These are phyloP conservation scores for Magnolia kwangsiensis DNA, from an alignment of 164 flowering plant species.

Conservation along the genomic window DNA sequence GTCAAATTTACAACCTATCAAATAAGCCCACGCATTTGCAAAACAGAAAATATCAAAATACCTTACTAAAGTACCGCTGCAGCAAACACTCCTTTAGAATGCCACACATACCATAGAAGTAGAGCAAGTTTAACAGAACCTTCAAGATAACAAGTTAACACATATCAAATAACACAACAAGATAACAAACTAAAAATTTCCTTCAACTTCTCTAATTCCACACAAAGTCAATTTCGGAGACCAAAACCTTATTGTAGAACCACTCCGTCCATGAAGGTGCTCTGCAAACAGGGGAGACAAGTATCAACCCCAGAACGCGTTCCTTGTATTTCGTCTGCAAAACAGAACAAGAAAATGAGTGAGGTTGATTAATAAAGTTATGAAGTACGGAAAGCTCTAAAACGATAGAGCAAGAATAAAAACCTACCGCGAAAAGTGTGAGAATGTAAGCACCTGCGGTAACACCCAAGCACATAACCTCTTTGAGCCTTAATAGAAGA, in stretches of 20 bases:
- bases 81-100: constrained; percentile 55
- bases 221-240: background rate
- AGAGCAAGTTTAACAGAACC: constrained; percentile 62
- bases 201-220: background rate
- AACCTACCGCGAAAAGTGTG: constrained; percentile 67
- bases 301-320: constrained; percentile 69
- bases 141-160: constrained; percentile 14
- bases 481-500: constrained; percentile 38
- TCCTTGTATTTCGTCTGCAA: constrained; percentile 55
- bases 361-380: background rate
- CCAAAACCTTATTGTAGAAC: constrained; percentile 65
- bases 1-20: background rate
- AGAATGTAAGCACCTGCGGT: constrained; percentile 79
- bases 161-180: background rate
- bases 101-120: constrained; percentile 71
- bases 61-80: constrained; percentile 78
- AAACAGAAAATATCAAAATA: constrained; percentile 15
- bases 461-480: constrained; percentile 71
- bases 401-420: background rate
- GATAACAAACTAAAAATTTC: background rate
- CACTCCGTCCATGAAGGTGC: constrained; percentile 80
- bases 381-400: background rate
- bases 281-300: constrained; percentile 69
- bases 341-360: background rate
- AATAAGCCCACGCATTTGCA: constrained; percentile 2